Percentiles rank a stretch among this genome's conserved stretches.
Conservation (phyloP, 345 rosid genomes). For the Euphorbia lathyris region DNA sequence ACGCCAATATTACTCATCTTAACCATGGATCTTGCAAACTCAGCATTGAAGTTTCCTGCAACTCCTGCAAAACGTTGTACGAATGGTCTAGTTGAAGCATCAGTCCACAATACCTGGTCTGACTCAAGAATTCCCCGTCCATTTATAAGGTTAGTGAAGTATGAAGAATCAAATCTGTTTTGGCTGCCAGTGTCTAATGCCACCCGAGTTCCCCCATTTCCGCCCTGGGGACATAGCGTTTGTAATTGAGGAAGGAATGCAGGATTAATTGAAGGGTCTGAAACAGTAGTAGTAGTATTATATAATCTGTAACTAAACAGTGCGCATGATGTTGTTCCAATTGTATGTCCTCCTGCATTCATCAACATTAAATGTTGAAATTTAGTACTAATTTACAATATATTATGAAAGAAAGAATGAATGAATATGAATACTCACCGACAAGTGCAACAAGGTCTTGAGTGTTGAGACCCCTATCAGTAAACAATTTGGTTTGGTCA, state of each 20-base stretch:
- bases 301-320: conserved; percentile 44
- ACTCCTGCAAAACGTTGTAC: conserved; percentile 36
- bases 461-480: conserved; percentile 22
- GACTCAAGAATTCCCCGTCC: conserved; percentile 53
- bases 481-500: conserved; percentile 25
- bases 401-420: too few species aligned
- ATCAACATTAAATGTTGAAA: too few species aligned
- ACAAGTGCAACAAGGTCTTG: conserved; percentile 41
- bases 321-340: conserved; percentile 56
- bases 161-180: conserved; percentile 43
- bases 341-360: conserved; percentile 53
- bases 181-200: conserved; percentile 46
- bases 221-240: conserved; percentile 48
- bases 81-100: conserved; percentile 31
- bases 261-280: conserved; percentile 42
- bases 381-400: too few species aligned
- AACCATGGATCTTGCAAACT: conserved; percentile 35
- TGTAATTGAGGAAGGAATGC: conserved; percentile 42
- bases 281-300: conserved; percentile 26
- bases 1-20: conserved; percentile 17
- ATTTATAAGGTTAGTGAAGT: conserved; percentile 40
- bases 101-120: conserved; percentile 50
- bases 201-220: conserved; percentile 30
- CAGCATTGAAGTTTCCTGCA: conserved; percentile 12
- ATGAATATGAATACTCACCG: conserved; percentile 21